phyloP scores from a whole-genome alignment of 108 stramenopile species.

The Cyclostephanos invisitatus region DNA sequence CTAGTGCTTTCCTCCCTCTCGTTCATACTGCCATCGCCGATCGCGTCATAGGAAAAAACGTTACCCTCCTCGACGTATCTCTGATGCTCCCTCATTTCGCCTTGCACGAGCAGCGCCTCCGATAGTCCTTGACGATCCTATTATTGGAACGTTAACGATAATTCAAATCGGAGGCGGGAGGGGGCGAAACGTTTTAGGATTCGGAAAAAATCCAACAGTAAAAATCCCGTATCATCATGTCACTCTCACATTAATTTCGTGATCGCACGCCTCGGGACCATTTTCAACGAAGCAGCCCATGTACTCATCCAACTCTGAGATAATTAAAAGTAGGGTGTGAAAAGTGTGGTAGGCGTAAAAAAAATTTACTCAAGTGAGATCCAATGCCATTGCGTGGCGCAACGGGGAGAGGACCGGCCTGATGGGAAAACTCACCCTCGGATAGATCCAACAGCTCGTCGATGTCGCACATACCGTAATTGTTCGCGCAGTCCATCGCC shows the following conservation, averaged over 20 bases:
- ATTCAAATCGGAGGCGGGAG: neutral
- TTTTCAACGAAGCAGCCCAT: conserved; percentile 12
- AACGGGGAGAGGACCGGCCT: neutral
- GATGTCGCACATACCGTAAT: conserved; percentile 42
- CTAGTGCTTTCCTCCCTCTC: neutral
- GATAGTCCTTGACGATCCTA: conserved; percentile 16
- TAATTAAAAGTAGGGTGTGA: no score
- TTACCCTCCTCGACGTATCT: conserved; percentile 1
- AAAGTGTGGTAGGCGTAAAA: neutral
- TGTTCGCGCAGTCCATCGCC: conserved; percentile 38
- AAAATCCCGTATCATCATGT: neutral
- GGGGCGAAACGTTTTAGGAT: neutral
- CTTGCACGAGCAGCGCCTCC: conserved; percentile 13
- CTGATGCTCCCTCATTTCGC: conserved; percentile 12
- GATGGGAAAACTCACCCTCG: conserved; percentile 18
- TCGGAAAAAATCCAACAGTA: neutral
- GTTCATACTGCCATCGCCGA: neutral
- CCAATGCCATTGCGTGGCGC: neutral
- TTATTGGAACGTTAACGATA: neutral
- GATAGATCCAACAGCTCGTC: conserved; percentile 46
- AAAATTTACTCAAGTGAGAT: neutral
- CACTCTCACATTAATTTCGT: conserved; percentile 3
- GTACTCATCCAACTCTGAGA: conserved; percentile 35
- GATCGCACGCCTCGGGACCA: conserved; percentile 5
- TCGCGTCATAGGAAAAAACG: conserved; percentile 3